Percentiles rank a stretch among this genome's conserved stretches.
These are phyloP conservation scores for Margaritispora aquatica DNA, from an alignment of 495 filamentous ascomycete genomes.

Conservation along the genomic window DNA sequence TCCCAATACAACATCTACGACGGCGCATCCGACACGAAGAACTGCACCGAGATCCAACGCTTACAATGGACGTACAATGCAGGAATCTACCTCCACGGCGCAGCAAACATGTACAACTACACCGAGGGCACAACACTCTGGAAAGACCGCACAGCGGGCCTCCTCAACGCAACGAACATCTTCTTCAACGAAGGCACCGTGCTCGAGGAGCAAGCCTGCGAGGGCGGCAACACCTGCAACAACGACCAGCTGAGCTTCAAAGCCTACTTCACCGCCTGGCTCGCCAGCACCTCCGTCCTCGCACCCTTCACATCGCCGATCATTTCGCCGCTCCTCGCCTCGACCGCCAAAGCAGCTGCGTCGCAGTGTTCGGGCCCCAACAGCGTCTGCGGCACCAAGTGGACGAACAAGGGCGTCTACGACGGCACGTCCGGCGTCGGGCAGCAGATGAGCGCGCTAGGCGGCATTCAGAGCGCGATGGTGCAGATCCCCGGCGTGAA, in stretches of 20 bases:
- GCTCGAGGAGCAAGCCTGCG: slow-evolving; percentile 70
- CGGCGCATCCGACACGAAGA: slow-evolving; percentile 41
- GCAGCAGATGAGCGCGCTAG: slow-evolving; percentile 64
- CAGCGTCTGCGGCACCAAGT: slow-evolving; percentile 61
- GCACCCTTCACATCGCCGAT: slow-evolving; percentile 53
- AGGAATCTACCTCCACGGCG: slow-evolving; percentile 58
- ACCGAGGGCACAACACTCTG: slow-evolving; percentile 44
- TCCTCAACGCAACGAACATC: slow-evolving; percentile 44
- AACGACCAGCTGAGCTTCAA: slow-evolving; percentile 82
- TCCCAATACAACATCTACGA: slow-evolving; percentile 50
- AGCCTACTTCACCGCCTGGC: slow-evolving; percentile 77
- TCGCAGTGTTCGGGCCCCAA: slow-evolving; percentile 56
- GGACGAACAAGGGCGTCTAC: slow-evolving; percentile 49
- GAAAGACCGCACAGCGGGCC: slow-evolving; percentile 42
- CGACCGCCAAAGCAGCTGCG: slow-evolving; percentile 57
- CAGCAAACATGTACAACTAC: slow-evolving; percentile 66
- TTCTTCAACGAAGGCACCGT: slow-evolving; percentile 48
- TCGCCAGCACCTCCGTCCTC: slow-evolving; percentile 63
- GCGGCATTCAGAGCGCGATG: slow-evolving; percentile 57
- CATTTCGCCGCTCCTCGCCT: slow-evolving; percentile 55
- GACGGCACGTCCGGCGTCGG: slow-evolving; percentile 57
- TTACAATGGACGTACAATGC: slow-evolving; percentile 69
- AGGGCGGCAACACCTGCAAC: slow-evolving; percentile 58
- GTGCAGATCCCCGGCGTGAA: slow-evolving; percentile 19
- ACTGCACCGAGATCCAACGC: slow-evolving; percentile 42